Evolutionary conservation across 1,284 basidiomycete species (phyloP), one percentile per base, ranked within the genome.

Genomic region (Naganishia liquefaciens): DNA sequence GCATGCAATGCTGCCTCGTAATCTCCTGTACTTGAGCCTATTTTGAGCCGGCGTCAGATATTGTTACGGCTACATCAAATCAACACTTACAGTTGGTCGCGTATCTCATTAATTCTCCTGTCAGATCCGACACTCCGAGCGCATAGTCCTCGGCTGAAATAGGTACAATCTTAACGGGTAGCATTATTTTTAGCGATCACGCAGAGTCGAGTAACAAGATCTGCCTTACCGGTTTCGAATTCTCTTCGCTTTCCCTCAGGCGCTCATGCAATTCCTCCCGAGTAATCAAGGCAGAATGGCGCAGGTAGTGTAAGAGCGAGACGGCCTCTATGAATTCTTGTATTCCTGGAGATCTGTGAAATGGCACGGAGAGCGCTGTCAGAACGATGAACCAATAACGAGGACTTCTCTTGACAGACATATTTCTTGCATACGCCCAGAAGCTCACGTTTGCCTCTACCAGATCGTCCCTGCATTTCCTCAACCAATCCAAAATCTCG

Each of bases 311-410:
- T 13, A 90, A 84, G 76, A 97, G 94, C 68, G 91, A 89, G 64
- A 93, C 80, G 0, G 89, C 93, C 76, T 99, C 95, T 69, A 97
- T 93, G 80, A 94, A 93, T 76, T 94, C 92, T 76, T 94, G 90
- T 47, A 93, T 77, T 7, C 90, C 80, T 7, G 76, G 75, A 1
- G 80, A 76, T 19, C 79, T 79, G 61, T 10, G 0, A 6, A 28
- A 23, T 21, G 11, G n/a, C 7, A 42, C n/a, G 54, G 13, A 13
- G 33, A 13, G 33, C 13, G 33, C 33, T 10, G 13, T 37, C 2
- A 37, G 33, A 7, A 37, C 33, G 13, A 37, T 13, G 1, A 7
- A 13, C 9, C 33, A 13, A 37, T 37, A 13, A 37, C 13, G n/a
- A 37, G 10, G 33, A 37, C 3, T 37, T 37, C 33, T 37, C 6